Conservation (phyloP, 345 rosid species). For the Citrus hindsii region DNA sequence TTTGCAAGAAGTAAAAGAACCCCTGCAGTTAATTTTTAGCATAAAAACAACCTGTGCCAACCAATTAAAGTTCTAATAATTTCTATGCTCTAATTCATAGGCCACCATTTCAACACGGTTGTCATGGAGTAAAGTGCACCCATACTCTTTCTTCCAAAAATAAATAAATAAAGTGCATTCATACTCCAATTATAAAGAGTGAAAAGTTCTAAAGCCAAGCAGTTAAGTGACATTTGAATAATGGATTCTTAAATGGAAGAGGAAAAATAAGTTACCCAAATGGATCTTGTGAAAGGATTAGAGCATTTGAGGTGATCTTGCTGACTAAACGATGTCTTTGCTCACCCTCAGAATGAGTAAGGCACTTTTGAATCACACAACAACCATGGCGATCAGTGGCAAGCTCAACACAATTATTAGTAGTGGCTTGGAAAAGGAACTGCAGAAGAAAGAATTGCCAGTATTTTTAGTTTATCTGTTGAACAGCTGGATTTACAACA, state of each 20-base stretch:
- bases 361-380: slow-evolving; percentile 80
- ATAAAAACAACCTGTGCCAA: not conserved
- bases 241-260: not conserved
- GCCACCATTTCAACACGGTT: not conserved
- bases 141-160: not conserved
- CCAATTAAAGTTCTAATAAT: not conserved
- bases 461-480: not conserved
- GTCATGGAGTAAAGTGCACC: not conserved
- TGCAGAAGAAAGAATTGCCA: slow-evolving; percentile 24
- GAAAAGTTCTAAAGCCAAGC: not conserved
- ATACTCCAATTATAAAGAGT: not conserved
- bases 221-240: not conserved
- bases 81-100: not conserved
- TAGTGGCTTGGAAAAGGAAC: slow-evolving; percentile 73
- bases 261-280: slow-evolving; percentile 49
- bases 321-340: slow-evolving; percentile 40
- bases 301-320: slow-evolving; percentile 58
- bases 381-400: slow-evolving; percentile 83
- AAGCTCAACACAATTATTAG: slow-evolving; percentile 65
- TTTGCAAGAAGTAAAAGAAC: not conserved
- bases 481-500: not conserved
- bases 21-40: not conserved
- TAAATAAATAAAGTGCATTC: no score
- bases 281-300: slow-evolving; percentile 71
- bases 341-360: slow-evolving; percentile 48